Conservation (phyloP, 2,329 filamentous ascomycete genomes). For the Hypoxylon sp. region DNA sequence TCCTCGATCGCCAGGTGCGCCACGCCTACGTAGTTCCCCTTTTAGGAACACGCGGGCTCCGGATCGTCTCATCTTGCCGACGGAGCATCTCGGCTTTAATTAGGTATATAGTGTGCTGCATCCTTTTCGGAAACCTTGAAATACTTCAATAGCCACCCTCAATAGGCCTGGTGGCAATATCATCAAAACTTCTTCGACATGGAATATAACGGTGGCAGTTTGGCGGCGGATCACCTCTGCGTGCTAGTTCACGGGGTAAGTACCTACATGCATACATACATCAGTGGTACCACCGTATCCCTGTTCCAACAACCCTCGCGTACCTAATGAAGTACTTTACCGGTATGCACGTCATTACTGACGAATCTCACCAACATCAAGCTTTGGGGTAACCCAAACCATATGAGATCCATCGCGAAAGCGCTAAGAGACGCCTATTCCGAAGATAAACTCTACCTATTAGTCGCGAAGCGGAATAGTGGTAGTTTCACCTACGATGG, state of each 20-base stretch:
- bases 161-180: not conserved
- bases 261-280: too few relatives aligned
- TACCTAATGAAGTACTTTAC: too few relatives aligned
- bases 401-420: slow-evolving; percentile 77
- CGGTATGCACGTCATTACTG: slow-evolving; percentile 43
- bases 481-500: slow-evolving; percentile 80
- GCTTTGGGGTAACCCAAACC: slow-evolving; percentile 83
- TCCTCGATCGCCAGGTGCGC: not conserved
- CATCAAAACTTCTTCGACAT: slow-evolving; percentile 55
- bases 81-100: slow-evolving; percentile 2
- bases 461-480: slow-evolving; percentile 78
- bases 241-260: slow-evolving; percentile 82
- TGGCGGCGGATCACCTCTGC: slow-evolving; percentile 76
- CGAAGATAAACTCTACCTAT: slow-evolving; percentile 74
- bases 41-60: slow-evolving; percentile 22
- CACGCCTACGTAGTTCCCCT: slow-evolving; percentile 10
- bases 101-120: not conserved
- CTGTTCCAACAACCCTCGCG: slow-evolving; percentile 19
- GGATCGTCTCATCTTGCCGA: slow-evolving; percentile 32
- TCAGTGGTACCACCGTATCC: slow-evolving; percentile 50
- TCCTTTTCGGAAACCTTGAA: not conserved
- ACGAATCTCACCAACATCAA: slow-evolving; percentile 53
- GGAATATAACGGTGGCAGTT: slow-evolving; percentile 64
- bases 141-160: not conserved
- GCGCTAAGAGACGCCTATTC: slow-evolving; percentile 71